Evolutionary conservation across 371 early-diverging fungal species (phyloP), one percentile per base, ranked within the genome.

Genomic region (Sporodiniella umbellata): DNA sequence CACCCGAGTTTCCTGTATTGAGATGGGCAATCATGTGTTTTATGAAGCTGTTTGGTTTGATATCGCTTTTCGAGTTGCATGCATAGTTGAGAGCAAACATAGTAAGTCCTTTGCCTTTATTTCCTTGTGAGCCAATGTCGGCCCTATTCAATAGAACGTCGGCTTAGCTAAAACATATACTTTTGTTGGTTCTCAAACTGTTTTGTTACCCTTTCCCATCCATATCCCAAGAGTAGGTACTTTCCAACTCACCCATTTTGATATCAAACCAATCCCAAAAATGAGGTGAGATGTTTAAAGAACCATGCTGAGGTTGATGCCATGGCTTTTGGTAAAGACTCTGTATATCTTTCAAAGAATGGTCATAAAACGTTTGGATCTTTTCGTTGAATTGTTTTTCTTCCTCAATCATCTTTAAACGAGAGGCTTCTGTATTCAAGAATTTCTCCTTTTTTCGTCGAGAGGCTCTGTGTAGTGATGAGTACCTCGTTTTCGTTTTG

Each of bases 401-500:
- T 51, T 83, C 83, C 10, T 76, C 66, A n/a, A 76, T 54, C 64
- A 80, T 79, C 43, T 79, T 69, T 11, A 65, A 65, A 10, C 75
- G 67, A 0, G 78, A 73, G 4, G 58, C 67, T 45, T 83, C 81
- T 47, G 79, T 79, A 30, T 73, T 79, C 15, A 75, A 80, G 17
- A 79, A 58, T 42, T 83, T 80, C 40, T 83, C 79, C 3, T 68
- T 59, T 21, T 79, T 77, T 1, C 83, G 70, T 37, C 79, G 80
- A n/a, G 80, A 83, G n/a, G 80, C 66, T 54, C 83, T 83, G 50
- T 45, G 24, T 25, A 26, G 12, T 24, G 12, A 31, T n/a, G 24
- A 42, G 8, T n/a, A 6, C 5, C 18, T 21, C 19, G 10, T 17
- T 40, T 12, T 12, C 21, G 5, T 4, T 40, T 40, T 19, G 5